Evolutionary conservation across 148 eudicot species (phyloP).

Genomic region (Amaranthus cruentus): DNA sequence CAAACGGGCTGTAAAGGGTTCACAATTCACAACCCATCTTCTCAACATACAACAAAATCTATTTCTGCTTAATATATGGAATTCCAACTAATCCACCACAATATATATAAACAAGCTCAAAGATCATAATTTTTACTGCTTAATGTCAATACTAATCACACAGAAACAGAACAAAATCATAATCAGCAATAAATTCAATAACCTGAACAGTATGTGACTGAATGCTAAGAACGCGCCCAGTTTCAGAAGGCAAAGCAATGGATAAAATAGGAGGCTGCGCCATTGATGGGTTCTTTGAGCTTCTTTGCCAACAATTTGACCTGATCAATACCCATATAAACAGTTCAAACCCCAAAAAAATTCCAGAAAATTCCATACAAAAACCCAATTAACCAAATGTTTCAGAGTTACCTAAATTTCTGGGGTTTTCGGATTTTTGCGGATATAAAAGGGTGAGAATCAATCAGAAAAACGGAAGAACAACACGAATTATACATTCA

Average conservation of each 20-base stretch:
- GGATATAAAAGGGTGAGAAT: conserved; percentile 3
- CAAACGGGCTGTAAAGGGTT: background rate
- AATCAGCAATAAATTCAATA: background rate
- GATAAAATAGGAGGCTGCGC: conserved; percentile 76
- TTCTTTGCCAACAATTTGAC: conserved; percentile 16
- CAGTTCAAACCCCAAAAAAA: background rate
- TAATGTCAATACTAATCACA: background rate
- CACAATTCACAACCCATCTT: background rate
- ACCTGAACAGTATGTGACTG: conserved; percentile 99
- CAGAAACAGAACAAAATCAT: background rate
- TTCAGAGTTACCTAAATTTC: conserved; percentile 12
- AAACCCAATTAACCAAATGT: background rate
- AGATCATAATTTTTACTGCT: background rate
- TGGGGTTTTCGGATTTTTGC: background rate
- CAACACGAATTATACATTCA: conserved; percentile 11
- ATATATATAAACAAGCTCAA: background rate
- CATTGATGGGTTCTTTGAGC: conserved; percentile 39
- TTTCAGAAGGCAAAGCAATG: conserved; percentile 75
- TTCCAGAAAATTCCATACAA: conserved; percentile 1
- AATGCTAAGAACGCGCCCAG: conserved; percentile 95
- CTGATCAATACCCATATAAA: conserved; percentile 6
- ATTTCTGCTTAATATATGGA: background rate
- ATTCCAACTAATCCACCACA: background rate
- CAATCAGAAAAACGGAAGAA: background rate
- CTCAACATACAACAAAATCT: background rate